Base-by-base conservation (phyloP, 352 stramenopile genomes). In the Phytophthora meadii region DNA sequence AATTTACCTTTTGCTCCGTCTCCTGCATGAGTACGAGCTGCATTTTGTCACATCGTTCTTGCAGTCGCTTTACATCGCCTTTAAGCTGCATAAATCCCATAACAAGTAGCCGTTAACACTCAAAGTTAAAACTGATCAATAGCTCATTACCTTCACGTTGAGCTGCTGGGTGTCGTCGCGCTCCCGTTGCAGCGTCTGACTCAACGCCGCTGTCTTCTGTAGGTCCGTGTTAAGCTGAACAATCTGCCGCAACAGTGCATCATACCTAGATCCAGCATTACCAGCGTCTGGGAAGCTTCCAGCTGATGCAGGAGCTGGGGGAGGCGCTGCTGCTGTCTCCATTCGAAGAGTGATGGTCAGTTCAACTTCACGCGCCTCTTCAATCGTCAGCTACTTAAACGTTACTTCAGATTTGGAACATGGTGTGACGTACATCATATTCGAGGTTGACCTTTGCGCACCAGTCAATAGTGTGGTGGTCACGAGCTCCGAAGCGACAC, bases 141-240 rank as follows among this genome's bases (percentile, higher is more conserved):
- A 1, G 28, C 2, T 1, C 46, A 9, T 25, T 36, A 89, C 82
- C 79, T 86, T 90, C 51, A 54, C 54, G 62, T 84, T 93, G 56
- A 84, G 76, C 54, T 81, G 62, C 55, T 88, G 77, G 8, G 89
- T 64, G 1, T 76, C 77, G 53, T 95, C 87, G 8, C 86, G 84
- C 79, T 94, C 85, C 42, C 75, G 78, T 52, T 94, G 84, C 50
- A 95, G 71, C 39, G 81, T 70, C 76, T 95, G 85, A 49, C 86
- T 94, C 45, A 94, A 69, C 65, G 85, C 82, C 47, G 77, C 85
- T 11, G 87, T 93, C 66, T 95, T 94, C 54, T 94, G 86, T 22
- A 93, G 68, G 53, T 94, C 87, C 45, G 85, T 82, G 50, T 94
- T 94, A 4, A 94, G 76, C 70, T 93, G 85, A 56, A 94, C 84